A percentile compares a stretch with the other conserved stretches of the same genome.
phyloP scores from a whole-genome alignment of 305 asterid genomes.

The Ajuga reptans region DNA sequence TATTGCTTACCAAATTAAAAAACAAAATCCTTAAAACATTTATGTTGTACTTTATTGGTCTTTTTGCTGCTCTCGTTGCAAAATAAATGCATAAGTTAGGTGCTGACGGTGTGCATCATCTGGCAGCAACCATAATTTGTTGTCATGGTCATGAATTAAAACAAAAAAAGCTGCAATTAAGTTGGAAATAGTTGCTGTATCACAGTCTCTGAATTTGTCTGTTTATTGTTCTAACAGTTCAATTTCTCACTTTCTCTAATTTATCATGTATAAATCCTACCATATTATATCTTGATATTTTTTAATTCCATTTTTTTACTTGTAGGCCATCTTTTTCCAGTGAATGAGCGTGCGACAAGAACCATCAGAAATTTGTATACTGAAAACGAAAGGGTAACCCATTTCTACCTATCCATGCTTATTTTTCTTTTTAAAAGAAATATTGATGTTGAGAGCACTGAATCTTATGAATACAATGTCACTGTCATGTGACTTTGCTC shows the following conservation, averaged over 20 bases:
- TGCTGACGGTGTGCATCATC: constrained; percentile 1
- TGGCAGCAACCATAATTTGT: constrained; percentile 1
- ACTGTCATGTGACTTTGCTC: constrained; percentile 7
- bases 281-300: neutral
- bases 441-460: neutral
- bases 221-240: neutral
- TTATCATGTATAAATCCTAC: constrained; percentile 11
- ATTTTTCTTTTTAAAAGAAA: neutral
- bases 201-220: constrained; percentile 1
- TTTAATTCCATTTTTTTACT: constrained; percentile 16
- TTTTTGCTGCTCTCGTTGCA: neutral
- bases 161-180: constrained; percentile 1
- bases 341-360: constrained; percentile 91
- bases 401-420: constrained; percentile 15
- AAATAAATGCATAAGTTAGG: constrained; percentile 5
- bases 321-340: constrained; percentile 71
- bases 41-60: neutral
- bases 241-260: neutral
- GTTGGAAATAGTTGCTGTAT: constrained; percentile 4
- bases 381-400: constrained; percentile 89
- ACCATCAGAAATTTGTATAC: constrained; percentile 72
- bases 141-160: constrained; percentile 14
- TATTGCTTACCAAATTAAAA: neutral
- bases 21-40: neutral
- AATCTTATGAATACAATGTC: neutral